Base-by-base conservation (phyloP, 805 yeast genomes). In the Wickerhamiella kurtzmanii region DNA sequence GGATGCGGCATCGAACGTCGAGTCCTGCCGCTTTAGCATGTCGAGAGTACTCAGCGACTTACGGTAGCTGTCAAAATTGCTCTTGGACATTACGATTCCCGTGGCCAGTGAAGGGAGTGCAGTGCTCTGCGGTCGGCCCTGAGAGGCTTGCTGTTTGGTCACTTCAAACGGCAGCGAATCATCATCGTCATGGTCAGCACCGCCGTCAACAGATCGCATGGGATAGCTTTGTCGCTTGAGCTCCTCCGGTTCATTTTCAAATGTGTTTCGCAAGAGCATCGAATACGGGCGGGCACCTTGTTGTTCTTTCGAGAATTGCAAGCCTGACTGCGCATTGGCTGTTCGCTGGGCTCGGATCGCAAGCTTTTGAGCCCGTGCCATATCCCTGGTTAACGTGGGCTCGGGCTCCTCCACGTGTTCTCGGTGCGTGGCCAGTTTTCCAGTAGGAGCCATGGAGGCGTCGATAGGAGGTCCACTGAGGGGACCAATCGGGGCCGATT, bases 101-200 rank as follows among this genome's bases (percentile, higher is more conserved):
- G 51, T 42, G 11, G 40, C 16, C 18, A 51, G 39, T 11, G 46
- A 41, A 17, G 60, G 49, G 19, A 55, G 49, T n/a, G 38, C 43
- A 18, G 42, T 22, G 40, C 48, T 46, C 28, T 46, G 39, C 2
- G 53, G 50, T 21, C 56, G 45, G 22, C 50, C 51, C 16, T 46
- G 47, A 28, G 51, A 35, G n/a, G 56, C 53, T 48, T 46, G 45
- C 41, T 40, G 48, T n/a, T 47, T 50, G 4, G 60, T 57, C 2
- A 53, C 43, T 22, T 51, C 57, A 45, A 57, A 57, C 9, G 60
- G 60, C 35, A 57, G 51, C 25, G 50, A 35, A 28, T 57, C 60
- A 18, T 55, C 59, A 37, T 51, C 57, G 18, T 50, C 55, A 3
- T 46, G 46, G 4, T 35, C 46, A 2, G 16, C 18, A 28, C 3